Base-by-base conservation (phyloP, 345 rosid species). In the Chamaenerion angustifolium region DNA sequence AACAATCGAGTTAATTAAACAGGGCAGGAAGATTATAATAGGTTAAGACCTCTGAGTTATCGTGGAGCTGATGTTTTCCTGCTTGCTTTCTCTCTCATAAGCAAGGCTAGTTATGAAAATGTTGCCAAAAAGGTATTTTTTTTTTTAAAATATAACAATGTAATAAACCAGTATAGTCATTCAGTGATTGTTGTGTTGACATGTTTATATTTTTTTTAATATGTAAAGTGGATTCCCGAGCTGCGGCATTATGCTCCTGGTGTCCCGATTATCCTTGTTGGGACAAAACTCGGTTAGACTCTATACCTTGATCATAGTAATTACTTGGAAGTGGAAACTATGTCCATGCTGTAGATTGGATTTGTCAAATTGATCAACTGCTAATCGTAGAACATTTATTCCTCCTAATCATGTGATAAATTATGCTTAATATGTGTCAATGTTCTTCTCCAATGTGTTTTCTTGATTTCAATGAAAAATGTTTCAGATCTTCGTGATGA, bases 21-120 rank as follows among this genome's bases (percentile, higher is more conserved):
- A 88, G 96, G 96, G 48, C 96, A 88, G 73, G 96, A 88, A 62
- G 96, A 88, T 58, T 88, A 88, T 66, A 83, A 83, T 56, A 79
- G 96, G 66, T 62, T 88, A 56, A 75, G 96, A 56, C 96, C 96
- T 43, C 68, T 88, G 74, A 88, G 96, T 66, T 88, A 88, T 63
- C 85, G 94, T 0, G 96, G 96, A 16, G 90, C 96, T 16, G 94
- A 83, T 64, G 94, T 88, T 47, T 88, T 88, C 77, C 67, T 88
- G 56, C 82, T 88, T 19, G 88, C 96, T 1, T 88, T 88, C 74
- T 83, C 94, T 43, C 88, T 88, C 56, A 77, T 83, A 56, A 81
- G 94, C 88, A 88, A 81, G 71, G 96, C 94, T 51, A 88, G 96
- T 70, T 88, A 83, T 52, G 96, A 88, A 71, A 81, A 83, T 67